A percentile compares a stretch with the other conserved stretches of the same genome.
Conservation (phyloP, 495 filamentous ascomycete genomes). For the Amphirosellinia nigrospora region DNA sequence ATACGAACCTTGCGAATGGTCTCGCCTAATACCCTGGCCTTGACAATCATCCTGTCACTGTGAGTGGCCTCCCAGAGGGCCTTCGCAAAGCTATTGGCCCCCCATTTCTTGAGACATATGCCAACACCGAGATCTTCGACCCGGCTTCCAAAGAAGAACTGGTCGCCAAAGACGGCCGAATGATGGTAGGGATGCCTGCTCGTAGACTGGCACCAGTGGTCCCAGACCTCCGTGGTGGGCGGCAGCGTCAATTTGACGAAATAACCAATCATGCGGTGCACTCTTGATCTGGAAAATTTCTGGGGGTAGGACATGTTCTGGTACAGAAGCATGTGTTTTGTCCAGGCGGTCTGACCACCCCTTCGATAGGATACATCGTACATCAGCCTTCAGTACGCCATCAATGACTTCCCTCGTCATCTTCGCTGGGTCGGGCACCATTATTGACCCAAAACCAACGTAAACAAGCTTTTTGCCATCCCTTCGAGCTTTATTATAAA, state of each 20-base stretch:
- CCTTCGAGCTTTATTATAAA: slow-evolving; percentile 82
- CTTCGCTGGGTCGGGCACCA: slow-evolving; percentile 87
- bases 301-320: slow-evolving; percentile 75
- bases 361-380: slow-evolving; percentile 94
- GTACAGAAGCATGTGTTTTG: slow-evolving; percentile 53
- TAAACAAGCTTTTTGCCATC: slow-evolving; percentile 95
- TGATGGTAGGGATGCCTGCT: slow-evolving; percentile 90
- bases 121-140: slow-evolving; percentile 94
- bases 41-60: slow-evolving; percentile 85
- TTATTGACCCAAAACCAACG: slow-evolving; percentile 94
- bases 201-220: slow-evolving; percentile 94
- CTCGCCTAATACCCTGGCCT: slow-evolving; percentile 79
- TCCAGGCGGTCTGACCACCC: slow-evolving; percentile 92
- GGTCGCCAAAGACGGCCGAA: slow-evolving; percentile 99
- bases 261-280: slow-evolving; percentile 97
- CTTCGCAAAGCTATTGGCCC: slow-evolving; percentile 77
- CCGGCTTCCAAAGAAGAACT: slow-evolving; percentile 91
- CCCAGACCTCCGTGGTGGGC: slow-evolving; percentile 95
- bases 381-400: slow-evolving; percentile 88
- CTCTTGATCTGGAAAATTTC: slow-evolving; percentile 88
- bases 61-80: slow-evolving; percentile 93
- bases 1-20: slow-evolving; percentile 81
- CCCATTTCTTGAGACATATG: slow-evolving; percentile 86
- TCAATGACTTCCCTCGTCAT: slow-evolving; percentile 90
- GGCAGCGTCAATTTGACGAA: slow-evolving; percentile 90